These are phyloP conservation scores for Macrophomina phaseolina DNA, from an alignment of 2,329 filamentous ascomycete genomes.

Conservation along the genomic window DNA sequence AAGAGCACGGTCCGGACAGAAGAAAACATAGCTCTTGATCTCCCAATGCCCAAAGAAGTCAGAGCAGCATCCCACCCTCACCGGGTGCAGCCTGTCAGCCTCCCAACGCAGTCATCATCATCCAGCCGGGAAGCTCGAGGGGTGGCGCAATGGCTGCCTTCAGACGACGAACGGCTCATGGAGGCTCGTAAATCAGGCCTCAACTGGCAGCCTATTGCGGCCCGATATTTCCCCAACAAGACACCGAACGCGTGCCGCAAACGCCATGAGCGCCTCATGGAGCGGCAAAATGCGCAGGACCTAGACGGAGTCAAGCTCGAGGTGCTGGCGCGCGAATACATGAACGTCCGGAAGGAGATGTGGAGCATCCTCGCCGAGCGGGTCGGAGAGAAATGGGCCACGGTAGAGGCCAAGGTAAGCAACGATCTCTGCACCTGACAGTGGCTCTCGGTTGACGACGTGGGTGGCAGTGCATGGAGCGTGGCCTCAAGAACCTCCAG, in stretches of 20 bases:
- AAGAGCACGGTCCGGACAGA: not conserved
- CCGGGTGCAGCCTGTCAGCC: slow-evolving; percentile 40
- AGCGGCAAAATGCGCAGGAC: slow-evolving; percentile 73
- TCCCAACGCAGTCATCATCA: slow-evolving; percentile 38
- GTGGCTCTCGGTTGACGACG: not conserved
- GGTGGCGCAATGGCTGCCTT: slow-evolving; percentile 66
- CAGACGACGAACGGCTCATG: slow-evolving; percentile 77
- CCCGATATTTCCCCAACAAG: slow-evolving; percentile 77
- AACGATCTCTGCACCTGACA: slow-evolving; percentile 50
- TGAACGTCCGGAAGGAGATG: slow-evolving; percentile 78
- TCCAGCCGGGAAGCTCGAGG: slow-evolving; percentile 37
- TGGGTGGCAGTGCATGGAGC: slow-evolving; percentile 73
- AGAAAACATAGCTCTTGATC: slow-evolving; percentile 1
- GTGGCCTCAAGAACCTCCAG: slow-evolving; percentile 80
- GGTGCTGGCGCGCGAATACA: slow-evolving; percentile 76
- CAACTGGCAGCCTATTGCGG: slow-evolving; percentile 84
- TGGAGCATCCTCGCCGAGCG: slow-evolving; percentile 75
- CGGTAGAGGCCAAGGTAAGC: slow-evolving; percentile 84
- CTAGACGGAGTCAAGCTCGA: slow-evolving; percentile 81
- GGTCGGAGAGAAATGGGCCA: slow-evolving; percentile 62
- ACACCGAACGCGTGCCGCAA: slow-evolving; percentile 84
- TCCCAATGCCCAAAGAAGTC: slow-evolving; percentile 52
- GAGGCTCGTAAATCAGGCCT: slow-evolving; percentile 73
- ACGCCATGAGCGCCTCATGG: slow-evolving; percentile 82
- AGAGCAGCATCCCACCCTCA: slow-evolving; percentile 38